Evolutionary conservation across 306 rosid species (phyloP).

Genomic region (Vigna radiata): DNA sequence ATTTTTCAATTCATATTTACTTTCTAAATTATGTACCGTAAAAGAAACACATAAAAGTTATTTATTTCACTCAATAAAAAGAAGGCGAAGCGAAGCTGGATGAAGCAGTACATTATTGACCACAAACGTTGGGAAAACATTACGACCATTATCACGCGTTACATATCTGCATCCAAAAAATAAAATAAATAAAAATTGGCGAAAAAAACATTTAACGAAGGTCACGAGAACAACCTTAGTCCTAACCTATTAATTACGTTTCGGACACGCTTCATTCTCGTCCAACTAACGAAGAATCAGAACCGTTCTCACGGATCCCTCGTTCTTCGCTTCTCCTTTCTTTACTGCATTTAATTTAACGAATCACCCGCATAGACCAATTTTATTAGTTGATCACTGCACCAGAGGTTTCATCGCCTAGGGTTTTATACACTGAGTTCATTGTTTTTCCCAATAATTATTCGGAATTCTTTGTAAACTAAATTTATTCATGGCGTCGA

Average conservation of each 20-base stretch:
- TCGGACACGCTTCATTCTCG: slow-evolving; percentile 24
- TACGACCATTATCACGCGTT: slow-evolving; percentile 2
- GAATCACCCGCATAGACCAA: neutral
- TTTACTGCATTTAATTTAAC: neutral
- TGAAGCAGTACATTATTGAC: slow-evolving; percentile 37
- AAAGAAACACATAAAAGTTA: too few species aligned
- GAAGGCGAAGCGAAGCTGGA: too few species aligned
- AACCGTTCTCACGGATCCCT: slow-evolving; percentile 33
- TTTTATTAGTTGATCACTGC: neutral
- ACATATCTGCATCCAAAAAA: neutral
- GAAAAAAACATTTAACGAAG: neutral
- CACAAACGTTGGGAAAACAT: slow-evolving; percentile 10
- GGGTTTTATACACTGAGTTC: slow-evolving; percentile 39
- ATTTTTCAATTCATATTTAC: neutral
- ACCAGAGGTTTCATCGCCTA: slow-evolving; percentile 21
- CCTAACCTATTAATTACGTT: slow-evolving; percentile 27
- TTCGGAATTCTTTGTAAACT: slow-evolving; percentile 23
- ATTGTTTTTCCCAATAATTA: neutral
- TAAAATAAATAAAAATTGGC: neutral
- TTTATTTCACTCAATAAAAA: too few species aligned
- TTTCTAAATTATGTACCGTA: neutral
- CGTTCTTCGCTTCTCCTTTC: neutral
- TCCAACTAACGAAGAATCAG: slow-evolving; percentile 1
- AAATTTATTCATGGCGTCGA: slow-evolving; percentile 70
- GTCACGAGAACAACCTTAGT: neutral